Base-by-base conservation (phyloP, 2,329 filamentous ascomycete genomes). In the Neopestalotiopsis sp. region DNA sequence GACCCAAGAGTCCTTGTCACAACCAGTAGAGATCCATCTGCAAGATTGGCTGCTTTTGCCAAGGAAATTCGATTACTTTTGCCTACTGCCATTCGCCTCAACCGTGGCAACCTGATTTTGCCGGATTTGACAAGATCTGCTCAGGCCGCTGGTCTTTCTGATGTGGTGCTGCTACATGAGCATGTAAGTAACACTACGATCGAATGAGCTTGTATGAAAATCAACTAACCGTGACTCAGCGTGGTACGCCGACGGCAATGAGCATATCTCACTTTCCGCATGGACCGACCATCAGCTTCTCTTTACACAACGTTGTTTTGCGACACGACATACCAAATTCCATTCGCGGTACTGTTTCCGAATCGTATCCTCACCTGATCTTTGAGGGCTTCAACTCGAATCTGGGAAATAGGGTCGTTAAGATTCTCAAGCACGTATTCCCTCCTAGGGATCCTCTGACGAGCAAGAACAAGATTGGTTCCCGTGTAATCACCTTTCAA, bases 371-470 rank as follows among this genome's bases (percentile, higher is more conserved):
- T 0, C 95, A 98, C 77, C 85, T 99, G 2, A 93, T 99, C 71
- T 98, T 99, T 75, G 96, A 99, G 76, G 94, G 77, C 5, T 70
- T 70, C 67, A 61, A 34, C 17, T 67, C 64, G 6, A 68, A 40
- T 30, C 53, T 70, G 2, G 69, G 69, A 14, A 45, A 91, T 75
- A 89, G 96, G 20, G 90, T 98, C 17, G 92, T 94, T 65, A 95
- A 97, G 79, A 93, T 98, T 14, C 81, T 99, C 57, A 97, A 98
- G 81, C 95, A 99, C 74, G 83, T 98, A 2, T 99, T 98, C 76
- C 96, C 96, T 5, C 96, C 97, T 0, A 87, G 95, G 67, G 95
- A 98, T 75, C 86, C 89, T 1, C 87, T 90, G 42, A 93, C 91
- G 9, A 87, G 81, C 76, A 91, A 90, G 72, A 86, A 86, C 42